Base-by-base conservation (phyloP, 441 rosid species). In the Theobroma grandiflorum region DNA sequence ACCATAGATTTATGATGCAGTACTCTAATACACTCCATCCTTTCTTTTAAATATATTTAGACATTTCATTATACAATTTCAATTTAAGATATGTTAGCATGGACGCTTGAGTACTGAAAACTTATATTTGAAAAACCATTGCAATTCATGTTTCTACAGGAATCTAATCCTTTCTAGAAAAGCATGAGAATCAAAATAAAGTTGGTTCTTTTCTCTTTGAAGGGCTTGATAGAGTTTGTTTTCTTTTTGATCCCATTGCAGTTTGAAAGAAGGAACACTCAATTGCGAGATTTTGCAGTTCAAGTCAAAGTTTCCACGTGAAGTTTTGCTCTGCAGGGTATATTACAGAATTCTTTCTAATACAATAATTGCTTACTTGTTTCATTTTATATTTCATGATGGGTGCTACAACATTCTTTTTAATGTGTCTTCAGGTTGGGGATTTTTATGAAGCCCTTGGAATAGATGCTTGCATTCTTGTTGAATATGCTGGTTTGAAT, bases 381-480 rank as follows among this genome's bases (percentile, higher is more conserved):
- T 9, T 37, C 18, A 22, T 50, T 58, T 55, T 71, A 10, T 67
- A 55, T 75, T 37, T 63, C 63, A 37, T 82, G 68, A 78, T 77
- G 61, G 59, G 38, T 77, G 63, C 74, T 40, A 10, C 35, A 53
- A 40, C 31, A 49, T 20, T 72, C 61, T 83, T 31, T 83, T 78
- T 57, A 33, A 26, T 53, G 38, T 75, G 77, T 59, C 45, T 45
- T 42, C 90, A 97, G 99, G 99, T 97, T 45, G 99, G 99, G 50
- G 99, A 97, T 14, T 95, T 97, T 85, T 97, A 95, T 85, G 99
- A 97, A 85, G 93, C 99, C 77, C 86, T 97, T 72, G 99, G 99
- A 72, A 92, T 97, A 79, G 99, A 97, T 92, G 99, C 99, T 47
- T 97, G 99, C 80, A 83, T 97, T 84, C 98, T 97, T 45, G 99